Percentiles rank a stretch among this genome's conserved stretches.
Evolutionary conservation across 768 basidiomycete species (phyloP).

Genomic region (Amanita jacksonii): DNA sequence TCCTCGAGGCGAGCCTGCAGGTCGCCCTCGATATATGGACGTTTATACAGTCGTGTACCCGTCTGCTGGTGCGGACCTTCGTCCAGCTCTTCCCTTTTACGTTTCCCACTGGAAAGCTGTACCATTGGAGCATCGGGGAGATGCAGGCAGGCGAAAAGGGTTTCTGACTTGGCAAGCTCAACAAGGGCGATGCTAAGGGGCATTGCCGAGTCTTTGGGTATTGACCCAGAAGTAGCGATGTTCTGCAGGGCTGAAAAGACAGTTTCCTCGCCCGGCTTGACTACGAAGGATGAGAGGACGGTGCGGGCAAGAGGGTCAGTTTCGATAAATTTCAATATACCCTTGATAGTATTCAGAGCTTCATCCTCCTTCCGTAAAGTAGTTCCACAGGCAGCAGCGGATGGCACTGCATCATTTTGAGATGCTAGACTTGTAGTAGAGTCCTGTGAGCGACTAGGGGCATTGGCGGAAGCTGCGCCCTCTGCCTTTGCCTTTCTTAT

Average conservation of each 20-base stretch:
- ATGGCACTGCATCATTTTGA: neutral
- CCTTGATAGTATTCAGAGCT: slow-evolving; percentile 54
- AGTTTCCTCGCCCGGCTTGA: slow-evolving; percentile 35
- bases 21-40: slow-evolving; percentile 35
- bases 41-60: slow-evolving; percentile 30
- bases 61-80: slow-evolving; percentile 21
- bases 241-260: slow-evolving; percentile 48
- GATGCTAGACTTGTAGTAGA: slow-evolving; percentile 4
- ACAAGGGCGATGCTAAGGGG: slow-evolving; percentile 55
- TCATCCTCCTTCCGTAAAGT: neutral
- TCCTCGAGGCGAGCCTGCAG: slow-evolving; percentile 49
- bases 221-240: slow-evolving; percentile 34
- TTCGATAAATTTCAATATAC: slow-evolving; percentile 48
- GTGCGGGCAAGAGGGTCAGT: slow-evolving; percentile 47
- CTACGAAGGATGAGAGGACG: slow-evolving; percentile 42
- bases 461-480: slow-evolving; percentile 17
- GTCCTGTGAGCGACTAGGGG: neutral
- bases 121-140: slow-evolving; percentile 54
- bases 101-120: slow-evolving; percentile 64
- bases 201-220: slow-evolving; percentile 45
- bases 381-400: neutral
- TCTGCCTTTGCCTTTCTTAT: slow-evolving; percentile 55
- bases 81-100: slow-evolving; percentile 55
- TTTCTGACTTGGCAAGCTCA: slow-evolving; percentile 53
- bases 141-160: slow-evolving; percentile 54